Conservation (phyloP, 495 filamentous ascomycete species). For the Neurospora africana region DNA sequence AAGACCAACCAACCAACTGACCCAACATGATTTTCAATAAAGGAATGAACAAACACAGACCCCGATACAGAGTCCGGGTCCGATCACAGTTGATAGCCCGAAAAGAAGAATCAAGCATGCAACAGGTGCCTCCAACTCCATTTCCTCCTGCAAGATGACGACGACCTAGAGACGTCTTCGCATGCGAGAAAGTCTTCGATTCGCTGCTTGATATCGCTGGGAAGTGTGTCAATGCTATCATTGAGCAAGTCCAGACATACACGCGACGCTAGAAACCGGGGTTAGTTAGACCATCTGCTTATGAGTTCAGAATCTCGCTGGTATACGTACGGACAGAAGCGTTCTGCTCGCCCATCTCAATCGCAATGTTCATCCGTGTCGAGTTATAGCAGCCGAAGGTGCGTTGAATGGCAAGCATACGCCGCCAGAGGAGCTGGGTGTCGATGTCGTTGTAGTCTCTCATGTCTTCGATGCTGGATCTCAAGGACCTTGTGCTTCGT, state of each 20-base stretch:
- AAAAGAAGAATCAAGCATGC: background rate
- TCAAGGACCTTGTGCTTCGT: background rate
- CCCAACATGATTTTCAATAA: background rate
- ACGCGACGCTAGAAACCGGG: constrained; percentile 23
- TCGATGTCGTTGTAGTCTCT: constrained; percentile 13
- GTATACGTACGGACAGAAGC: constrained; percentile 5
- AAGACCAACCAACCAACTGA: background rate
- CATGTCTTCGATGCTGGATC: background rate
- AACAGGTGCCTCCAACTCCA: background rate
- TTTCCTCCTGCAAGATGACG: background rate
- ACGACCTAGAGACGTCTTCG: background rate
- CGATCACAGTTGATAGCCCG: background rate
- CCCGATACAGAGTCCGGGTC: background rate
- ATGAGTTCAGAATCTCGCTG: background rate
- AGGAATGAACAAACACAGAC: background rate
- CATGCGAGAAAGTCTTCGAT: constrained; percentile 16
- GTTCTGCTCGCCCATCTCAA: constrained; percentile 23
- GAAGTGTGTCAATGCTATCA: constrained; percentile 31
- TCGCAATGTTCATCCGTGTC: constrained; percentile 32
- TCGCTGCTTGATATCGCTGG: constrained; percentile 21
- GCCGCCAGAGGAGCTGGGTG: constrained; percentile 30
- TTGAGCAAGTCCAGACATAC: constrained; percentile 34
- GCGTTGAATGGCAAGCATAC: constrained; percentile 35
- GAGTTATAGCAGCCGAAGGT: constrained; percentile 37
- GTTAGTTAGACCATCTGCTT: background rate